Conservation (phyloP, 345 rosid genomes). For the Syzygium grande region DNA sequence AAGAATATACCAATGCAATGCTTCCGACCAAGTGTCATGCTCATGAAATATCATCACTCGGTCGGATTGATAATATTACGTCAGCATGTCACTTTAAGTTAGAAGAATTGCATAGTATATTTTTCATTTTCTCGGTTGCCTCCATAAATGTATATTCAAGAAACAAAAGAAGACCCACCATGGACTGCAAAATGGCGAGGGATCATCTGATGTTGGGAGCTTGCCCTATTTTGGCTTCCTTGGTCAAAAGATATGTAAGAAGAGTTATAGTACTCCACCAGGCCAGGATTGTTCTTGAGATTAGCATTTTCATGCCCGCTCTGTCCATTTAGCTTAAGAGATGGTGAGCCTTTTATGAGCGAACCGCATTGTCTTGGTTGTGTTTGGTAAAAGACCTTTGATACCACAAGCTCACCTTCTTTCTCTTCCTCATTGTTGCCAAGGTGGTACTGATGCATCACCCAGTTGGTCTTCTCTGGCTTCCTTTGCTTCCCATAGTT, state of each 20-base stretch:
- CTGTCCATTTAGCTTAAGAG: slow-evolving; percentile 27
- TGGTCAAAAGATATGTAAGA: slow-evolving; percentile 63
- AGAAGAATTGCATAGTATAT: not conserved
- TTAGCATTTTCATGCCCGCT: slow-evolving; percentile 18
- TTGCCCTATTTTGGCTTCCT: slow-evolving; percentile 37
- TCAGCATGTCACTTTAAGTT: not conserved
- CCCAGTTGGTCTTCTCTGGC: slow-evolving; percentile 97
- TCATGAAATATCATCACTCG: not conserved
- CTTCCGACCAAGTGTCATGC: not conserved
- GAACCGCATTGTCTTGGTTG: slow-evolving; percentile 90
- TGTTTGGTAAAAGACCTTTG: slow-evolving; percentile 94
- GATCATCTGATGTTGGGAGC: slow-evolving; percentile 30
- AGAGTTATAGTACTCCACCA: slow-evolving; percentile 48
- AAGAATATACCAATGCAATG: not conserved
- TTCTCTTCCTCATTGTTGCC: slow-evolving; percentile 87
- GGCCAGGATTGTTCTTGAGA: slow-evolving; percentile 13
- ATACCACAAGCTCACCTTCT: slow-evolving; percentile 93
- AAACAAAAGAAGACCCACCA: slow-evolving; percentile 52
- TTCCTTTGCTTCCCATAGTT: slow-evolving; percentile 92
- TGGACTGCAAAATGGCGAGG: slow-evolving; percentile 54
- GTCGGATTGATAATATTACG: not conserved
- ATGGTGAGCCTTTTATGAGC: slow-evolving; percentile 11
- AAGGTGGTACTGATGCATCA: slow-evolving; percentile 97
- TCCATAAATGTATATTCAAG: slow-evolving; percentile 13
- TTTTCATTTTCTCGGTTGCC: not conserved